Evolutionary conservation across 2,329 filamentous ascomycete species (phyloP), one percentile per base, ranked within the genome.

Genomic region (Arthroderma sp.): DNA sequence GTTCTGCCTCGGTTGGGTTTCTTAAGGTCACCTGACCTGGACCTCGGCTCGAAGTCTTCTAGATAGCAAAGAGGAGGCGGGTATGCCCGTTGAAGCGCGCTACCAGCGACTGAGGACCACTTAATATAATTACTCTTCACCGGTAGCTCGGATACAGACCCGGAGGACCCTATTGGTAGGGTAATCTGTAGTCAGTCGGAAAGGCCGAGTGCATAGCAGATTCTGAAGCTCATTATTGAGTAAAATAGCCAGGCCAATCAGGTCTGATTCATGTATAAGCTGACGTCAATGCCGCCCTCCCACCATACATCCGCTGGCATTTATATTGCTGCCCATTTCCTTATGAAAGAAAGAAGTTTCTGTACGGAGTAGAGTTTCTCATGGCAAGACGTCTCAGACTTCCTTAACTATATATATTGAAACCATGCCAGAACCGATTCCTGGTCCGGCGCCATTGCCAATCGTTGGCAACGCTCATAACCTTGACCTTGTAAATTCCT

Each of bases 101-200:
- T n/a, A n/a, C n/a, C n/a, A n/a, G n/a, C n/a, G n/a, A n/a, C n/a
- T n/a, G n/a, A n/a, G n/a, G n/a, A n/a, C n/a, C n/a, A n/a, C n/a
- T n/a, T n/a, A n/a, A n/a, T n/a, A n/a, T n/a, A n/a, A n/a, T n/a
- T n/a, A n/a, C n/a, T n/a, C n/a, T n/a, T n/a, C n/a, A n/a, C n/a
- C n/a, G 55, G 64, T 61, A 65, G 19, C 51, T 38, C 41, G 49
- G 49, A 17, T 35, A 4, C 19, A 13, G 15, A 9, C 23, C 41
- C 19, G 21, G 41, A 15, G 23, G 41, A 23, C 19, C 41, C 41
- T 47, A 47, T 47, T 47, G 41, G 41, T 25, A 47, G 19, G 41
- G 19, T 8, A 47, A 11, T 19, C 19, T 23, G 8, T 47, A 19
- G 25, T 47, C 33, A 19, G 25, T 47, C 33, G 51, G 61, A 63